phyloP scores from a whole-genome alignment of 768 basidiomycete genomes.

The Collybiopsis luxurians region DNA sequence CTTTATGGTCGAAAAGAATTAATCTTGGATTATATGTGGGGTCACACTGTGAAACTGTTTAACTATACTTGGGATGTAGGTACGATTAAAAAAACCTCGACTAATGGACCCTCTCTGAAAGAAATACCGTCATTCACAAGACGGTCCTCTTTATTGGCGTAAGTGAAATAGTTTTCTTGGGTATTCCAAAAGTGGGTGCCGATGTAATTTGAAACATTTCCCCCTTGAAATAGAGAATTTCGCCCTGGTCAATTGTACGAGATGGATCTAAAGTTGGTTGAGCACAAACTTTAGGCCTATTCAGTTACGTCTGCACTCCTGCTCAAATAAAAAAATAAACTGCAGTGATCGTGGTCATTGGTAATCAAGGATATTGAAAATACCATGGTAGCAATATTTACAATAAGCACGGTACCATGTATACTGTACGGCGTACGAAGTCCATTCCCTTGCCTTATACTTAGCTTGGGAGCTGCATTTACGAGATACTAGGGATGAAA shows the following conservation, averaged over 20 bases:
- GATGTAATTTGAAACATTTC: conserved; percentile 61
- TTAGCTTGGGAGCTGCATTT: no score
- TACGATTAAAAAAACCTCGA: conserved; percentile 37
- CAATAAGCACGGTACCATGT: no score
- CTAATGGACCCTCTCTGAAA: conserved; percentile 58
- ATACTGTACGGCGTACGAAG: no score
- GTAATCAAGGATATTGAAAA: no score
- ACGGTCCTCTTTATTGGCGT: conserved; percentile 41
- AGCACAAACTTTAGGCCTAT: no score
- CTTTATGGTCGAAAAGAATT: conserved; percentile 66
- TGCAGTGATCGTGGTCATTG: no score
- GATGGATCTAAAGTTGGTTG: no score
- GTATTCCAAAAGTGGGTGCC: conserved; percentile 85
- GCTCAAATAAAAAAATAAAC: no score
- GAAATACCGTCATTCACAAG: conserved; percentile 55
- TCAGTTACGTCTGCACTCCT: no score
- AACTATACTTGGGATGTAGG: background rate
- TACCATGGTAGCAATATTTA: no score
- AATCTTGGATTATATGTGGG: conserved; percentile 58
- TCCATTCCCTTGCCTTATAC: no score
- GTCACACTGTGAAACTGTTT: conserved; percentile 32
- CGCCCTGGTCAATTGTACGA: conserved; percentile 54
- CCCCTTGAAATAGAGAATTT: conserved; percentile 81
- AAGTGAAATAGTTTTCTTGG: conserved; percentile 66
- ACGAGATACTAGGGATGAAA: no score